Evolutionary conservation across 2,329 filamentous ascomycete species (phyloP).

Genomic region (Botrytis aclada): DNA sequence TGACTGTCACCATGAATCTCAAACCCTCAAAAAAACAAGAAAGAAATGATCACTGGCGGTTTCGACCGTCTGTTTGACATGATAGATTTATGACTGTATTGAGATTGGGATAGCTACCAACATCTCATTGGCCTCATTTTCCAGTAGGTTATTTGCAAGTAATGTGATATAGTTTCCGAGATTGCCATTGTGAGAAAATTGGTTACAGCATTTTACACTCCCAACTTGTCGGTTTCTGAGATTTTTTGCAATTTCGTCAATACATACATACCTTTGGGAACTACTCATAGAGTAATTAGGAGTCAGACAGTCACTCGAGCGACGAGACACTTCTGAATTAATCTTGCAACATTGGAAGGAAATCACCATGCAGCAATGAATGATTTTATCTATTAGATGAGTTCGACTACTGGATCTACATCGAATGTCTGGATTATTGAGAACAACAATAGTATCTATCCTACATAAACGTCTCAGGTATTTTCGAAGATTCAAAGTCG

Average conservation of each 20-base stretch:
- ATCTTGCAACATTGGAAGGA: background rate
- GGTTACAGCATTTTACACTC: background rate
- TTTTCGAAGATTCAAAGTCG: background rate
- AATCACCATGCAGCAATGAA: background rate
- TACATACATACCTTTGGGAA: background rate
- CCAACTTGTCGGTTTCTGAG: no score
- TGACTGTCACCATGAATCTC: no score
- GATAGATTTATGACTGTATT: no score
- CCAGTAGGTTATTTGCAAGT: background rate
- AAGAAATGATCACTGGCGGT: no score
- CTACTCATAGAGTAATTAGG: background rate
- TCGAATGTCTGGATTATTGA: rapidly evolving
- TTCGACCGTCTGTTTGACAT: no score
- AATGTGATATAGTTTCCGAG: background rate
- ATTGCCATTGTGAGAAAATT: background rate
- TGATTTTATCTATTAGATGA: background rate
- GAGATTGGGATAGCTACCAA: background rate
- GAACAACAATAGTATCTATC: no score
- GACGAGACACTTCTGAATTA: background rate
- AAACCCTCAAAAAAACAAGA: no score
- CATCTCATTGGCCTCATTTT: background rate
- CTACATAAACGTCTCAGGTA: no score
- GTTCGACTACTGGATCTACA: background rate
- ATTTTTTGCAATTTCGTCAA: background rate
- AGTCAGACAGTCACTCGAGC: background rate